A percentile compares a stretch with the other conserved stretches of the same genome.
Conservation (phyloP, 1,139 yeast genomes). For the Barnettozyma hawaiiensis region DNA sequence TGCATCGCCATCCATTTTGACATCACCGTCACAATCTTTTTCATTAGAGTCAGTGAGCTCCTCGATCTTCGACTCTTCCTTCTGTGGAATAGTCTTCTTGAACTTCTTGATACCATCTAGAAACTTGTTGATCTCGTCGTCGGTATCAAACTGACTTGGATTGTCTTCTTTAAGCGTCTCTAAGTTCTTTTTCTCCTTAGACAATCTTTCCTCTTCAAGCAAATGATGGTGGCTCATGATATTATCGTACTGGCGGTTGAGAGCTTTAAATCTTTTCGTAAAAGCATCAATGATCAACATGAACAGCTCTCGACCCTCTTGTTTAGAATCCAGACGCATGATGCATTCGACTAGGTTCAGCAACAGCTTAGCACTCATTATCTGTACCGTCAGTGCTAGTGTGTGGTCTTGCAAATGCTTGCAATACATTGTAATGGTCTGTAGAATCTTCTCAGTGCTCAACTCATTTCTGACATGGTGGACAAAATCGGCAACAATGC, state of each 20-base stretch:
- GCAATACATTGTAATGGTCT: constrained; percentile 81
- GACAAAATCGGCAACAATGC: constrained; percentile 93
- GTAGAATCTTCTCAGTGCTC: constrained; percentile 80
- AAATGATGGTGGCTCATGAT: constrained; percentile 59
- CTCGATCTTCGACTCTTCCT: not conserved
- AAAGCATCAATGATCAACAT: constrained; percentile 83
- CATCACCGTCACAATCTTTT: constrained; percentile 27
- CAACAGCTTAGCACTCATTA: constrained; percentile 91
- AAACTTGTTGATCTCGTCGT: constrained; percentile 22
- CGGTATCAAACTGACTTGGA: constrained; percentile 20
- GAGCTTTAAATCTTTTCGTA: constrained; percentile 71
- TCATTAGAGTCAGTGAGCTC: constrained; percentile 14
- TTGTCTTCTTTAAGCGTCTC: constrained; percentile 38
- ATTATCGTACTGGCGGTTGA: constrained; percentile 66
- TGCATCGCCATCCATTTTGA: constrained; percentile 24
- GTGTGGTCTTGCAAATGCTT: constrained; percentile 75
- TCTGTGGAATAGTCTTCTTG: constrained; percentile 12
- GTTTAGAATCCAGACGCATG: constrained; percentile 58
- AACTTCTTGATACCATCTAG: constrained; percentile 21
- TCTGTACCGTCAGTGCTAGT: constrained; percentile 85
- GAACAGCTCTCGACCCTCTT: constrained; percentile 79
- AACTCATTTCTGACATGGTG: constrained; percentile 87
- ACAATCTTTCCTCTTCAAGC: constrained; percentile 40
- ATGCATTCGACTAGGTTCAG: constrained; percentile 86
- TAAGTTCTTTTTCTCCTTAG: constrained; percentile 41